Evolutionary conservation across 2,329 filamentous ascomycete genomes (phyloP), one percentile per base, ranked within the genome.

Genomic region (Hypoxylon sp.): DNA sequence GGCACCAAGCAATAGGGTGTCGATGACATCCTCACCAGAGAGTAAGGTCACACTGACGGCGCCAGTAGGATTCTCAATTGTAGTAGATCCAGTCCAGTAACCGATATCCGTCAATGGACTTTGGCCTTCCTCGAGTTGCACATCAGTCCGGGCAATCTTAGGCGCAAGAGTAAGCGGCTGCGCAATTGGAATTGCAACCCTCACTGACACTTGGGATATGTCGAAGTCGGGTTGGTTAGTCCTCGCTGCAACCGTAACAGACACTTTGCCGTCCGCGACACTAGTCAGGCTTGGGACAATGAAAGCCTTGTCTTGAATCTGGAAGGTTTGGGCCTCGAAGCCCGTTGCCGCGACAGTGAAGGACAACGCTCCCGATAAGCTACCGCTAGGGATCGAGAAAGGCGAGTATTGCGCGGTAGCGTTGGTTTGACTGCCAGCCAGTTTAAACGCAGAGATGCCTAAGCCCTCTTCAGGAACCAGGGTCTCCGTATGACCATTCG

Each of bases 131-230:
- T 36, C 28, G 23, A 74, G 46, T 48, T 60, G 34, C 7, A 73
- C 53, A 6, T 53, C 53, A 13, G 51, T 38, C 21, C 48, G 63
- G 17, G 51, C 58, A 34, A 74, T 57, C 41, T 65, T 70, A 4
- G 74, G 73, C 19, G 64, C 69, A 13, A 76, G 66, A 11, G 74
- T 75, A 46, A 74, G 56, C 13, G 68, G 72, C 51, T 75, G 73
- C 14, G 58, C 45, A 5, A 73, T 52, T 3, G 74, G 73, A 6
- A 68, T 66, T 21, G 63, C 65, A 23, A 74, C 38, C 10, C 25
- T 52, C 1, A 73, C 60, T 2, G 52, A 50, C 14, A 74, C 19
- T n/a, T 62, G 52, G 5, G 65, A 55, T 2, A 49, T 34, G n/a
- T 69, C 57, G 9, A 63, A 62, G 9, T 46, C 60, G 4, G 48